Evolutionary conservation across 164 flowering plant species (phyloP).

Genomic region (Magnolia officinalis): DNA sequence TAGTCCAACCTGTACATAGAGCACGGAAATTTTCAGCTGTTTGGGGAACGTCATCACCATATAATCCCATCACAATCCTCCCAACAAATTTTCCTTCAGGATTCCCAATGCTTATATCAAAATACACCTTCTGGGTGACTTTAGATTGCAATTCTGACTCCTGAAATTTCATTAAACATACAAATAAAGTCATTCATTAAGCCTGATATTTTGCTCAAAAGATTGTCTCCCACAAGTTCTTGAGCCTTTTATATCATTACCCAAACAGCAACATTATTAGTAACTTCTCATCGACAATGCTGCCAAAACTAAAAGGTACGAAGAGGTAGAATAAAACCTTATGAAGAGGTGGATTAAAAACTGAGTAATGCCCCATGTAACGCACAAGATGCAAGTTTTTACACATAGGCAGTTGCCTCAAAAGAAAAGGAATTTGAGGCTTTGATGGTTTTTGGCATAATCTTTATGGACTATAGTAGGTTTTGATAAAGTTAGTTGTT

Average conservation of each 20-base stretch:
- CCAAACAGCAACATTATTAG: too few species aligned
- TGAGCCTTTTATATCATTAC: not conserved
- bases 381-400: too few species aligned
- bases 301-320: not conserved
- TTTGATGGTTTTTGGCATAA: too few species aligned
- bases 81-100: conserved; percentile 78
- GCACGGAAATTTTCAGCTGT: conserved; percentile 96
- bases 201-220: not conserved
- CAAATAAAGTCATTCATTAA: not conserved
- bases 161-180: conserved; percentile 31
- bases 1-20: conserved; percentile 74
- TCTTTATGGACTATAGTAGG: too few species aligned
- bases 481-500: too few species aligned
- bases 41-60: conserved; percentile 94
- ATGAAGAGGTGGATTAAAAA: too few species aligned
- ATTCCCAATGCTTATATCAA: conserved; percentile 13
- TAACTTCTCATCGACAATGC: not conserved
- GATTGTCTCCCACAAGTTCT: not conserved
- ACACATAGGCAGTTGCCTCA: too few species aligned
- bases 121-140: conserved; percentile 77
- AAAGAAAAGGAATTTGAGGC: too few species aligned
- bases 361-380: too few species aligned
- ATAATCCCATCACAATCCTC: conserved; percentile 89
- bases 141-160: conserved; percentile 59
- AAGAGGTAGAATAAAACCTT: too few species aligned